Evolutionary conservation across 768 basidiomycete genomes (phyloP).

Genomic region (Psilocybe azurescens): DNA sequence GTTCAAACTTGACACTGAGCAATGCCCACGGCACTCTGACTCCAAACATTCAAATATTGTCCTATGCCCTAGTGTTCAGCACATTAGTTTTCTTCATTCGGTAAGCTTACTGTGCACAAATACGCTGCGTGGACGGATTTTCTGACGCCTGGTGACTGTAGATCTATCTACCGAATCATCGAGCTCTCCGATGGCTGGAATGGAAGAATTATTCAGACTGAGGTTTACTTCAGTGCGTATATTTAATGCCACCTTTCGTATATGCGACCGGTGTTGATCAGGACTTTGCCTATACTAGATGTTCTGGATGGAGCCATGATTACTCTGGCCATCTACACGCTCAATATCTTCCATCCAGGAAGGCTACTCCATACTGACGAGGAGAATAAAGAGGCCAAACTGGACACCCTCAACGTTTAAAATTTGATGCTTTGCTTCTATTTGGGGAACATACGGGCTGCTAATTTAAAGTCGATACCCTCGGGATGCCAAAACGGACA

Average conservation of each 20-base stretch:
- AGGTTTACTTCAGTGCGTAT: constrained; percentile 35
- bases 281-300: constrained; percentile 6
- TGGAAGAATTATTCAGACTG: constrained; percentile 41
- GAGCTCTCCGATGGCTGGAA: constrained; percentile 48
- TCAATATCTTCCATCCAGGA: constrained; percentile 35
- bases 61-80: constrained; percentile 16
- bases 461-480: too few species aligned
- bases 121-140: too few species aligned
- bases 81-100: constrained; percentile 22
- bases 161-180: constrained; percentile 46
- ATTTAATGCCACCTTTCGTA: background rate
- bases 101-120: constrained; percentile 3
- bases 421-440: too few species aligned
- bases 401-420: background rate
- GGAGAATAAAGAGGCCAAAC: background rate
- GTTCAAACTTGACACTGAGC: background rate
- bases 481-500: too few species aligned
- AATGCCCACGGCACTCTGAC: constrained; percentile 5
- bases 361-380: background rate
- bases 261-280: background rate
- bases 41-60: constrained; percentile 13
- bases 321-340: constrained; percentile 31
- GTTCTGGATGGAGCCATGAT: constrained; percentile 34
- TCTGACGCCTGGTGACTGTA: constrained; percentile 16
- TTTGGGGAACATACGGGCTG: too few species aligned